Conservation (phyloP, 345 rosid genomes). For the Erysimum cheiranthoides region DNA sequence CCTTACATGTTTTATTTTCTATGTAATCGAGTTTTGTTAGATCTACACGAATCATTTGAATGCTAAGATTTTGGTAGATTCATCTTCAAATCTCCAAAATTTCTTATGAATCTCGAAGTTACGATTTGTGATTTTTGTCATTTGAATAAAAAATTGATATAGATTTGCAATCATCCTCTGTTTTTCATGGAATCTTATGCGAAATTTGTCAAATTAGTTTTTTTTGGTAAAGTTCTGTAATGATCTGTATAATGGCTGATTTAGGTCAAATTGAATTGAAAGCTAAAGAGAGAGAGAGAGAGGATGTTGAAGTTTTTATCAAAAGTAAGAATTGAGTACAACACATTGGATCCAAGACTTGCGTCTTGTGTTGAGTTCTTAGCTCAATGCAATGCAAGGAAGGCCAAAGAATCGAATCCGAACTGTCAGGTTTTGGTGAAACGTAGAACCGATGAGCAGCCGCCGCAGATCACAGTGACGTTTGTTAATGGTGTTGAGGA, state of each 20-base stretch:
- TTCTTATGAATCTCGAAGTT: neutral
- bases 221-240: neutral
- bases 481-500: conserved; percentile 88
- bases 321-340: conserved; percentile 80
- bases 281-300: neutral
- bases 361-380: conserved; percentile 90
- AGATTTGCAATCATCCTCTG: neutral
- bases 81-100: neutral
- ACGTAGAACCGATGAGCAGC: conserved; percentile 87
- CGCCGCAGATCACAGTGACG: conserved; percentile 80
- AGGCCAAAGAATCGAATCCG: conserved; percentile 91
- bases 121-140: neutral
- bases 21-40: neutral
- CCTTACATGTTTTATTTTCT: neutral
- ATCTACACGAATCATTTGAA: too few relatives aligned
- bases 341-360: conserved; percentile 74
- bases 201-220: neutral
- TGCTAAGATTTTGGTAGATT: neutral
- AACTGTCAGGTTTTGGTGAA: conserved; percentile 79
- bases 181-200: neutral
- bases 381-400: conserved; percentile 89
- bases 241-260: conserved; percentile 4
- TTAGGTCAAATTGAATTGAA: neutral
- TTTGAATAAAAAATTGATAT: neutral
- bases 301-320: conserved; percentile 91